Percentiles rank a stretch among this genome's conserved stretches.
These are phyloP conservation scores for Chenopodium formosanum DNA, from an alignment of 148 eudicot genomes.

Conservation along the genomic window DNA sequence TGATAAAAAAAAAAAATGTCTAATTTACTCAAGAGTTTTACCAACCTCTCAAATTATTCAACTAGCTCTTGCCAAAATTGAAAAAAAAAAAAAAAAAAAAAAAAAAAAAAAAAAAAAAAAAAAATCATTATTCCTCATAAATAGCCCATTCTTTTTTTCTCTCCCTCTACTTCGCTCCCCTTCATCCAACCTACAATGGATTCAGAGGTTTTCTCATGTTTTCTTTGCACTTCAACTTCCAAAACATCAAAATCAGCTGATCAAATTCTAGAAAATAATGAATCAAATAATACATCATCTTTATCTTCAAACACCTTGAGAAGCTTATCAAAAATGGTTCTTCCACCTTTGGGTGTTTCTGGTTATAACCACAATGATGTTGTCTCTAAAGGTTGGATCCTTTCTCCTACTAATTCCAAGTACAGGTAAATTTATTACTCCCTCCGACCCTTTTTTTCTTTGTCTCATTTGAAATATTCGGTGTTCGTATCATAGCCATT, in stretches of 20 bases:
- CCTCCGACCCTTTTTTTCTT: too few species aligned
- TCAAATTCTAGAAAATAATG: not conserved
- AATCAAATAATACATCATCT: not conserved
- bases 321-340: slow-evolving; percentile 30
- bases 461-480: too few species aligned
- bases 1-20: too few species aligned
- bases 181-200: not conserved
- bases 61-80: not conserved
- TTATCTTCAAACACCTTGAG: slow-evolving; percentile 12
- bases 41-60: not conserved
- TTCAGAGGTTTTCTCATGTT: not conserved
- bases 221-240: slow-evolving; percentile 3
- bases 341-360: slow-evolving; percentile 34
- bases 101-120: too few species aligned
- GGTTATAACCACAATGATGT: slow-evolving; percentile 17
- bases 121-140: not conserved
- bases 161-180: not conserved
- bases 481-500: too few species aligned
- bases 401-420: slow-evolving; percentile 24
- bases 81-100: too few species aligned
- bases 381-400: slow-evolving; percentile 5
- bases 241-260: not conserved
- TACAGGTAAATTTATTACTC: slow-evolving; percentile 17
- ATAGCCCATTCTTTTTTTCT: not conserved
- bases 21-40: too few species aligned